Evolutionary conservation across 176 grass and related monocot genomes (phyloP).

Genomic region (Poa annua): DNA sequence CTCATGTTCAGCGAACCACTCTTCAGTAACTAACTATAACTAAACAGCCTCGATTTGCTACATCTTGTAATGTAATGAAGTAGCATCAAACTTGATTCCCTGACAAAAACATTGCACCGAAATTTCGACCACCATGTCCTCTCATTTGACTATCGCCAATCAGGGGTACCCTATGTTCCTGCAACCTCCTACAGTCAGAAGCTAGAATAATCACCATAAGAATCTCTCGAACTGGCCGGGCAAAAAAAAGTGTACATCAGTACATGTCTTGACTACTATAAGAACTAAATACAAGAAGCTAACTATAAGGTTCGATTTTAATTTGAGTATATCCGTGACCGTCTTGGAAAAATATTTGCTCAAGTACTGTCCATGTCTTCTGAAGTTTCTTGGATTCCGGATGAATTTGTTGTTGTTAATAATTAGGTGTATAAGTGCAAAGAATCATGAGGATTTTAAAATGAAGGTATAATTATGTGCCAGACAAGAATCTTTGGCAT

Average conservation of each 20-base stretch:
- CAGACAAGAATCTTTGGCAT: slow-evolving; percentile 41
- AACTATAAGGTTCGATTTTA: slow-evolving; percentile 2
- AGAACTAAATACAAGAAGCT: neutral
- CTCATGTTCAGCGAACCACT: slow-evolving; percentile 23
- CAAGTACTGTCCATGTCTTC: slow-evolving; percentile 30
- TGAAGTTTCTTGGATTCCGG: slow-evolving; percentile 55
- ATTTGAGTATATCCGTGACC: neutral
- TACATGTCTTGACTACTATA: slow-evolving; percentile 16
- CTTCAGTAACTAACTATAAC: slow-evolving; percentile 27
- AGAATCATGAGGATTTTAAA: slow-evolving; percentile 23
- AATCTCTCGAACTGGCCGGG: slow-evolving; percentile 47
- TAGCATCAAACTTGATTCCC: slow-evolving; percentile 52
- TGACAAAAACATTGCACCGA: slow-evolving; percentile 32
- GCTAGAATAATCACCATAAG: slow-evolving; percentile 40
- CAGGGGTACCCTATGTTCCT: slow-evolving; percentile 56
- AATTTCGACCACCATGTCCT: slow-evolving; percentile 41
- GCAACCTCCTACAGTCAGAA: slow-evolving; percentile 51
- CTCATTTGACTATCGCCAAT: slow-evolving; percentile 50
- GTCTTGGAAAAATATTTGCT: slow-evolving; percentile 28
- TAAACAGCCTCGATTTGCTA: slow-evolving; percentile 21
- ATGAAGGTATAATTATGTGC: neutral
- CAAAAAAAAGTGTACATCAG: slow-evolving; percentile 17
- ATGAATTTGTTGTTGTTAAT: neutral
- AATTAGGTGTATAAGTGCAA: slow-evolving; percentile 7
- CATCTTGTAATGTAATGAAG: neutral